Conservation (phyloP, 176 grass and related monocot species). For the Aegilops longissima region DNA sequence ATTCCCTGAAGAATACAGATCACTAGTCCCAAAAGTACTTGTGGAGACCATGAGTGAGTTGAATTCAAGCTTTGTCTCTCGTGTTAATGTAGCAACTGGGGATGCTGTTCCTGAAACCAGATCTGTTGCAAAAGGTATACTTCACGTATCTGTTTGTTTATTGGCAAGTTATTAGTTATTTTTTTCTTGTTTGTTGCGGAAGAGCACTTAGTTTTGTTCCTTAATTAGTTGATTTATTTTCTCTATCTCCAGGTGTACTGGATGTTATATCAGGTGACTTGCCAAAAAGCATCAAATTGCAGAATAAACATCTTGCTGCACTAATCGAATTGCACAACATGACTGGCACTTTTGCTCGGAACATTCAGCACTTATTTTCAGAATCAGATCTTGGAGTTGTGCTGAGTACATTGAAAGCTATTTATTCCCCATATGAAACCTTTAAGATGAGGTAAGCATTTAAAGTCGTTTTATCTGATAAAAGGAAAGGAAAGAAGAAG, state of each 20-base stretch:
- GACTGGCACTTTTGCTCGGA: conserved; percentile 87
- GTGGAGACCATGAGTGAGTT: conserved; percentile 85
- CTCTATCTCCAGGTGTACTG: conserved; percentile 69
- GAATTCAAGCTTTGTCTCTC: conserved; percentile 77
- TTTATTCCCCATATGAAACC: conserved; percentile 95
- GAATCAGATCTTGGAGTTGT: conserved; percentile 80
- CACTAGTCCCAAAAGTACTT: conserved; percentile 89
- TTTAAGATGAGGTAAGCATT: conserved; percentile 82
- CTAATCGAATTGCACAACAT: conserved; percentile 97
- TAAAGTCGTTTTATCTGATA: not conserved
- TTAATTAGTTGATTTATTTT: conserved; percentile 22
- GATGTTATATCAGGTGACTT: conserved; percentile 93
- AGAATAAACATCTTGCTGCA: conserved; percentile 83
- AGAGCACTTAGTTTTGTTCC: not conserved
- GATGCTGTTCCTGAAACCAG: conserved; percentile 97
- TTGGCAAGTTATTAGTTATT: not conserved
- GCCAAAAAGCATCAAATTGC: conserved; percentile 90
- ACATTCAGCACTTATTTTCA: conserved; percentile 93
- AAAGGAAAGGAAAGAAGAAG: not conserved
- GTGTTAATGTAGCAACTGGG: conserved; percentile 85
- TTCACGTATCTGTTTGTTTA: conserved; percentile 12
- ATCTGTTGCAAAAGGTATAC: conserved; percentile 85
- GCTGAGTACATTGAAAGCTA: conserved; percentile 81
- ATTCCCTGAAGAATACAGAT: conserved; percentile 92
- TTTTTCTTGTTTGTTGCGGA: not conserved